Percentiles rank a stretch among this genome's conserved stretches.
Conservation (phyloP, 1,284 basidiomycete genomes). For the Apiotrichum gamsii region DNA sequence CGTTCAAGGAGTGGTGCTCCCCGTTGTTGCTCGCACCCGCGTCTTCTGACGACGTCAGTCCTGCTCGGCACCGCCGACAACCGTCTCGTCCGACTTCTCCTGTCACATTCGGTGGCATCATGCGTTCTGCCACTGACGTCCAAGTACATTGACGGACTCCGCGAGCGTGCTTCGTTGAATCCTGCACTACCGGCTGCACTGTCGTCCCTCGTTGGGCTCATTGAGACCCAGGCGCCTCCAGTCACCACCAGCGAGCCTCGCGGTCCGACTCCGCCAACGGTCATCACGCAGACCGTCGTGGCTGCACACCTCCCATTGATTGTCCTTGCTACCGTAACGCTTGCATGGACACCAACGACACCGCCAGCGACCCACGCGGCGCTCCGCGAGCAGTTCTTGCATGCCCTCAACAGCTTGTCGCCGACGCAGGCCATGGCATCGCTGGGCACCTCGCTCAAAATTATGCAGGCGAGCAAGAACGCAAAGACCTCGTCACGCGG, state of each 20-base stretch:
- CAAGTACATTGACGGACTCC: slow-evolving; percentile 20
- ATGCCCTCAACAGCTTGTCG: slow-evolving; percentile 15
- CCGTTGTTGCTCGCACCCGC: background rate
- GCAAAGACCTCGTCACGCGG: slow-evolving; percentile 10
- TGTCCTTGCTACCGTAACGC: slow-evolving; percentile 23
- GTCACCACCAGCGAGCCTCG: slow-evolving; percentile 11
- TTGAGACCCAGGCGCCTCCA: slow-evolving; percentile 18
- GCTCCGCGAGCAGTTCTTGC: slow-evolving; percentile 16
- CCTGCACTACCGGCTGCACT: slow-evolving; percentile 1
- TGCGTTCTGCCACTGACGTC: slow-evolving; percentile 22
- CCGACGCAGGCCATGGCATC: slow-evolving; percentile 28
- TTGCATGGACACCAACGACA: slow-evolving; percentile 32
- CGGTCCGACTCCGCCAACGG: slow-evolving; percentile 14
- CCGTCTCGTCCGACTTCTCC: slow-evolving; percentile 26
- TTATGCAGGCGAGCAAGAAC: slow-evolving; percentile 9
- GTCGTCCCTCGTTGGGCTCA: slow-evolving; percentile 17
- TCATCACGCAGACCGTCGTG: slow-evolving; percentile 27
- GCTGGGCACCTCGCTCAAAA: slow-evolving; percentile 25
- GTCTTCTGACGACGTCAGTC: slow-evolving; percentile 22
- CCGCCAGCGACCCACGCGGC: slow-evolving; percentile 15
- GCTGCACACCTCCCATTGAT: slow-evolving; percentile 25
- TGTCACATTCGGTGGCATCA: slow-evolving; percentile 23
- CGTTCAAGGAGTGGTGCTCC: background rate
- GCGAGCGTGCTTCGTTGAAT: background rate
- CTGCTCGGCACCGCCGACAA: slow-evolving; percentile 36